These are phyloP conservation scores for Rubroboletus satanas DNA, from an alignment of 768 basidiomycete species.

Conservation along the genomic window DNA sequence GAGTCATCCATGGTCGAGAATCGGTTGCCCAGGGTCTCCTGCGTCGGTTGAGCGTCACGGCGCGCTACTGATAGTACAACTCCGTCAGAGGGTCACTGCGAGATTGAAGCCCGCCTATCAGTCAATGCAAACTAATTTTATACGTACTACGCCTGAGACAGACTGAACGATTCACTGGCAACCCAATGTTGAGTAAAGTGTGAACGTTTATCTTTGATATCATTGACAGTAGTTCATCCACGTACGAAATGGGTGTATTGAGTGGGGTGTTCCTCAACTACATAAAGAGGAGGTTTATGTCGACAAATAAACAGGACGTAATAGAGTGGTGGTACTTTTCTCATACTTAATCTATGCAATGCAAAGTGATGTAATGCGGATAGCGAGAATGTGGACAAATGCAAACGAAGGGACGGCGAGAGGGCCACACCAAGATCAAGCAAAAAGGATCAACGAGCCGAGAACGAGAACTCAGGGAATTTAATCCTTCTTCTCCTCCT, in stretches of 20 bases:
- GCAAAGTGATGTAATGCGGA: constrained; percentile 10
- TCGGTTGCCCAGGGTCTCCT: too few relatives aligned
- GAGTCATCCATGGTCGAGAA: too few relatives aligned
- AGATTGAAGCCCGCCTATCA: background rate
- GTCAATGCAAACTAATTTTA: too few relatives aligned
- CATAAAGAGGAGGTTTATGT: constrained; percentile 8
- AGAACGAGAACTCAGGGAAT: background rate
- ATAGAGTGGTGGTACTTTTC: constrained; percentile 29
- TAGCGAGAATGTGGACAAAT: constrained; percentile 1
- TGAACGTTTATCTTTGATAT: background rate
- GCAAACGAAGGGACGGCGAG: constrained; percentile 28
- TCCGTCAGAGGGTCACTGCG: background rate
- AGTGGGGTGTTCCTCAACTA: constrained; percentile 23
- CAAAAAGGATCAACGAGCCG: background rate
- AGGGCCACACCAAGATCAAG: constrained; percentile 11
- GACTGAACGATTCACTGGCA: too few relatives aligned
- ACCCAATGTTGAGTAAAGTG: too few relatives aligned
- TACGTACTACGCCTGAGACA: too few relatives aligned
- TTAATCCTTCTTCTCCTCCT: constrained; percentile 86
- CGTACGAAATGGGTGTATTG: constrained; percentile 10
- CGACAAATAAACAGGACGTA: constrained; percentile 16
- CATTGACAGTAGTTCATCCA: background rate
- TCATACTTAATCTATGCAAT: constrained; percentile 26
- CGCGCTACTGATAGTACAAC: too few relatives aligned
- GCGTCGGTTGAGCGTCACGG: too few relatives aligned